Evolutionary conservation across 768 basidiomycete species (phyloP), one percentile per base, ranked within the genome.

Genomic region (Collybia nuda): DNA sequence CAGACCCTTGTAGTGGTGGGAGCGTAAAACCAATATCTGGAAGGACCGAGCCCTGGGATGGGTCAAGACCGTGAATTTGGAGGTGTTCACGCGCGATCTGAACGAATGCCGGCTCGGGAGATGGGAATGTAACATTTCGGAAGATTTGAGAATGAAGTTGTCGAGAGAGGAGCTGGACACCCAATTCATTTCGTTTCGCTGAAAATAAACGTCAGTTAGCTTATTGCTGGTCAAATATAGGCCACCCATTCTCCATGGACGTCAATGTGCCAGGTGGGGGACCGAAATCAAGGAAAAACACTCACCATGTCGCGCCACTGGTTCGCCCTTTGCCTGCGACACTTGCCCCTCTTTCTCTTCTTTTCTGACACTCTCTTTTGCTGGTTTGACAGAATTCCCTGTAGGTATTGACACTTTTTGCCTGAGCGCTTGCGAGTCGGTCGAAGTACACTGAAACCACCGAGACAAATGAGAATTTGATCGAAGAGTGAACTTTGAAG

Each of bases 101-200:
- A 36, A 92, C 72, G 60, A 82, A 86, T 1, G 80, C 62, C 9
- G 71, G 53, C 0, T 82, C 73, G 14, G 92, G 86, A 1, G 78
- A 52, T 2, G 84, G 85, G 48, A 90, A 85, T 6, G 81, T 73
- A 41, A 75, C 69, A 60, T 86, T 80, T 50, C 76, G 80, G 67
- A 98, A 97, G 51, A 96, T 79, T 61, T 97, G 95, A 4, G 72
- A 64, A 65, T 94, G 93, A 6, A 97, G 69, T n/a, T 74, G 72
- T 7, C 82, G 80, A 14, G 93, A 90, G 47, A 98, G 82, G 48
- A 97, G 82, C 63, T 98, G 95, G 6, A 98, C 94, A n/a, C 95
- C 95, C 37, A 93, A 76, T 53, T 88, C 82, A 62, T 97, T 98
- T 47, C 92, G 80, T 64, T 85, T 82, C 52, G 77, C 85, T 85